Base-by-base conservation (phyloP, 2,329 filamentous ascomycete species). In the Trichoderma sp. region DNA sequence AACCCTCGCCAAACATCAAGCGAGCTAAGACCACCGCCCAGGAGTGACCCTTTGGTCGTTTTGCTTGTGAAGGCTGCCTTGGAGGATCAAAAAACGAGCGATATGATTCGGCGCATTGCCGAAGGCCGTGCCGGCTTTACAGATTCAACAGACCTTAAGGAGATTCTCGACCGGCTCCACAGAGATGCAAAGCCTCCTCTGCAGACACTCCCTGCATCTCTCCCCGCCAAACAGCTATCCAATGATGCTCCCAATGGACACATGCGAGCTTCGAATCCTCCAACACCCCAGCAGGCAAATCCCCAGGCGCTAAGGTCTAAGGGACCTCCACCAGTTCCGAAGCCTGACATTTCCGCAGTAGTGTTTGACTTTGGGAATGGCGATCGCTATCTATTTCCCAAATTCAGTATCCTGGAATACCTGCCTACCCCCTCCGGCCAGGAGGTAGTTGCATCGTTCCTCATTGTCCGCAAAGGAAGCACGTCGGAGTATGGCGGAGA, bases 321-420 rank as follows among this genome's bases (percentile, higher is more conserved):
- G 75, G 88, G 88, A 0, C 88, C 88, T 1, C 84, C 86, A 2
- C 85, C 85, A 20, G 77, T 79, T 8, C 80, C 84, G 2, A 90
- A 88, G 75, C 87, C 87, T 30, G 90, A 91, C 70, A 86, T 91
- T 57, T 86, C 89, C 1, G 89, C 90, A n/a, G 84, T 92, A 15
- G 88, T 91, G 1, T 88, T 94, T 73, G 91, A 93, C 75, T 93
- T 93, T 78, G 90, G 90, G 39, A 89, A 84, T 3, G 92, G 92
- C 59, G 93, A 95, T 79, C 88, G 92, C 30, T 95, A 93, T 78
- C 82, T 93, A 62, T 95, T 96, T 74, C 93, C 93, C 2, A 92
- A 91, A 75, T 91, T 92, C 78, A 92, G 91, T 79, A 91, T 95
- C 39, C 80, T 95, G 64, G 92, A 96, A 78, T 90, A 89, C 77